Evolutionary conservation across 129 eudicot species (phyloP).

Genomic region (Erigeron canadensis): DNA sequence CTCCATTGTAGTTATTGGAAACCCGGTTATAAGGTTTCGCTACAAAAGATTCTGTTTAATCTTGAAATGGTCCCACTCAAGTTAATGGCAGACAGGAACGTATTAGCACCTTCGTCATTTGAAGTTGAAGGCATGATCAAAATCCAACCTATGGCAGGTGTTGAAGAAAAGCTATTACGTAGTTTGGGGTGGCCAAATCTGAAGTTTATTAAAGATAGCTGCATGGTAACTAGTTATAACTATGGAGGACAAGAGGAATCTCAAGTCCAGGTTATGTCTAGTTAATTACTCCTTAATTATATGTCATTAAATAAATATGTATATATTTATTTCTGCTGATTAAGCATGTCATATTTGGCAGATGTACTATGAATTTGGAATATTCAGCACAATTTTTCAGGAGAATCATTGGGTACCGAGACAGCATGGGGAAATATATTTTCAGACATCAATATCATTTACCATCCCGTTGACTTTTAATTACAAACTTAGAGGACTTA

Average conservation of each 20-base stretch:
- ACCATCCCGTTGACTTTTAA: conserved; percentile 16
- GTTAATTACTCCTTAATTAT: not conserved
- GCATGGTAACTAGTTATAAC: not conserved
- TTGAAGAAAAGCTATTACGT: not conserved
- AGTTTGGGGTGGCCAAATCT: not conserved
- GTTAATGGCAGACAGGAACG: not conserved
- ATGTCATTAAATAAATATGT: not conserved
- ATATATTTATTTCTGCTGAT: not conserved
- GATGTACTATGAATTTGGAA: conserved; percentile 24
- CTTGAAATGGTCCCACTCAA: conserved; percentile 15
- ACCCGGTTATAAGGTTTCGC: not conserved
- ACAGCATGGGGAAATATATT: not conserved
- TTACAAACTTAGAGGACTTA: conserved; percentile 8
- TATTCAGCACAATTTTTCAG: conserved; percentile 22
- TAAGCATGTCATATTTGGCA: conserved; percentile 2
- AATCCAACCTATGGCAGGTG: not conserved
- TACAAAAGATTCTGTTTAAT: conserved; percentile 1
- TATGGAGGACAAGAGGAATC: not conserved
- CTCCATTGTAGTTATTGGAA: not conserved
- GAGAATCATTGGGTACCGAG: not conserved
- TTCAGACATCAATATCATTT: conserved; percentile 12
- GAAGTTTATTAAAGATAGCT: not conserved
- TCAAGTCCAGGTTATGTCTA: conserved; percentile 17
- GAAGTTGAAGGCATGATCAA: conserved; percentile 21
- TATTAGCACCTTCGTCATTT: conserved; percentile 15